Percentiles rank a stretch among this genome's conserved stretches.
Conservation (phyloP, 169 alveolate species). For the Cyclospora cayetanensis region DNA sequence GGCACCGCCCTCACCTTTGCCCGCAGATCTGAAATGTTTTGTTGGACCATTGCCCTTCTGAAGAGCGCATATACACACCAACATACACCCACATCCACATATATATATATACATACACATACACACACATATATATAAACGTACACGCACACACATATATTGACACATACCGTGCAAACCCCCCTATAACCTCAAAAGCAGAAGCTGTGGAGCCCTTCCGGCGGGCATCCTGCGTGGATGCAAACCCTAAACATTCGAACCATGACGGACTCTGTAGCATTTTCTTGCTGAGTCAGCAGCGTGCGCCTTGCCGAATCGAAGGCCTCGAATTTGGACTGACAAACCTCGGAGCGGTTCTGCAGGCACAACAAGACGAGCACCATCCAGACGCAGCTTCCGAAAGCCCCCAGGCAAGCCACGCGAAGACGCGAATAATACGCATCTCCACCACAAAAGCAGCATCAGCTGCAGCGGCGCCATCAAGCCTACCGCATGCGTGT, state of each 20-base stretch:
- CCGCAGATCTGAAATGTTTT: constrained; percentile 26
- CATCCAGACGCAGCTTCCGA: too few species aligned
- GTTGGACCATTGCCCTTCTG: not conserved
- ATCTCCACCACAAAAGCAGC: not conserved
- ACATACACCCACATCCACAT: too few species aligned
- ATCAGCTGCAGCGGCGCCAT: not conserved
- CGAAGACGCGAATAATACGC: not conserved
- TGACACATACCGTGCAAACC: too few species aligned
- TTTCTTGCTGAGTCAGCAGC: not conserved
- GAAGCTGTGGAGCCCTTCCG: not conserved
- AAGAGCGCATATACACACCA: not conserved
- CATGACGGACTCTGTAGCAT: not conserved
- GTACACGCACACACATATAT: too few species aligned
- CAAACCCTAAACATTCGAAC: not conserved
- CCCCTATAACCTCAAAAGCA: not conserved
- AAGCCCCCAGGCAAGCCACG: not conserved
- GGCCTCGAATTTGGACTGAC: not conserved
- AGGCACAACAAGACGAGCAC: not conserved
- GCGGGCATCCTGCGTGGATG: not conserved
- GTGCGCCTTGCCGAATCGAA: not conserved
- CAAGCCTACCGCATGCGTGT: constrained; percentile 10
- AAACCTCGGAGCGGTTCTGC: not conserved
- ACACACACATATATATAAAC: too few species aligned
- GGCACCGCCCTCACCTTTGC: constrained; percentile 1
- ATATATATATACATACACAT: too few species aligned